Base-by-base conservation (phyloP, 2,329 filamentous ascomycete species). In the Bipolaris sorokiniana region DNA sequence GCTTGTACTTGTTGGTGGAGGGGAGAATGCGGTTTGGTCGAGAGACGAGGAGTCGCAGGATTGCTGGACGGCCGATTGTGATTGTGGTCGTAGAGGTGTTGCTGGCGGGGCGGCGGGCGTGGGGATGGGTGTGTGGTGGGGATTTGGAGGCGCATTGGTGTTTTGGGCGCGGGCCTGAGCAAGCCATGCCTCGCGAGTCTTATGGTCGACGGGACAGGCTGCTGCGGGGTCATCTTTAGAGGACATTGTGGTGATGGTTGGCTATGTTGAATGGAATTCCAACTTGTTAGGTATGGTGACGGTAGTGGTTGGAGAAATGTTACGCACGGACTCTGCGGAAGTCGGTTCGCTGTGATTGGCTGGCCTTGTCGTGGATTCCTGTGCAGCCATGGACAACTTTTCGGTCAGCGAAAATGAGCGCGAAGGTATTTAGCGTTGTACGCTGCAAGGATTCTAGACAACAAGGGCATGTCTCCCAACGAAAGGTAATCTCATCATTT, bases 151-250 rank as follows among this genome's bases (percentile, higher is more conserved):
- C 54, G 56, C 58, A 34, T 51, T 60, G 52, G 65, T 71, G 51
- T 66, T 69, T 42, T 68, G 77, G 58, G 76, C 83, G 79, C 72
- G 86, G 38, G 88, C 87, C 72, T 91, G 87, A 55, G 84, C 82
- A 36, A 98, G 84, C 94, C 94, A 99, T 68, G 89, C 87, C 69
- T 92, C 90, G 69, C 95, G 89, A 50, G 92, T 90, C 70, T 91
- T 90, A 79, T 93, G 90, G 79, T 98, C 93, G 70, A 98, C 92
- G 5, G 95, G 95, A 71, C 95, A 98, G 56, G 74, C 70, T 63
- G 72, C 65, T 37, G 71, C 68, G 18, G 70, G 59, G 9, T 79
- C 76, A 51, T 76, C 68, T 49, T 66, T 49, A 20, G 70, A 67
- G 44, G 67, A 64, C 67, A 73, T 72, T 52, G 59, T 61, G 42